A percentile compares a stretch with the other conserved stretches of the same genome.
These are phyloP conservation scores for Trypanosoma brucei DNA, from an alignment of 208 protist genomes.

Conservation along the genomic window DNA sequence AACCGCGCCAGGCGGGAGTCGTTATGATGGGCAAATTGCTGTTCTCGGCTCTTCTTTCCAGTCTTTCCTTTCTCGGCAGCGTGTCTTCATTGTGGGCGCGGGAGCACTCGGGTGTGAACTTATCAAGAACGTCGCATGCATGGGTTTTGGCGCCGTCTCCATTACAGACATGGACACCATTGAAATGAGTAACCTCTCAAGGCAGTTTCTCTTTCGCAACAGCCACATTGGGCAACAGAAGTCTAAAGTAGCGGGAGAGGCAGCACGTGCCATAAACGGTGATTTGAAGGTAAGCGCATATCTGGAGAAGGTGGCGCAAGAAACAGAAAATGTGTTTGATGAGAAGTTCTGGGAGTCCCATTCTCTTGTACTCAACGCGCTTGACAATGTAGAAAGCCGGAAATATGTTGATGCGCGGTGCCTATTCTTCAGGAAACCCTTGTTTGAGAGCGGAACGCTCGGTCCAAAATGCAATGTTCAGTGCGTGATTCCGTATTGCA, in stretches of 20 bases:
- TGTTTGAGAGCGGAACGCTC: slow-evolving; percentile 99
- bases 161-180: slow-evolving; percentile 99
- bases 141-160: slow-evolving; percentile 93
- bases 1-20: slow-evolving; percentile 18
- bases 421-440: slow-evolving; percentile 94
- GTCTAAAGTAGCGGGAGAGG: slow-evolving; percentile 89
- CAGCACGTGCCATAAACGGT: slow-evolving; percentile 93
- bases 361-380: slow-evolving; percentile 95
- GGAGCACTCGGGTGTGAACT: slow-evolving; percentile 99
- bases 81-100: slow-evolving; percentile 95
- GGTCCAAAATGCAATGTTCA: slow-evolving; percentile 98
- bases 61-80: slow-evolving; percentile 69
- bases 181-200: slow-evolving; percentile 99
- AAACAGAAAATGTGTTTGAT: slow-evolving; percentile 96
- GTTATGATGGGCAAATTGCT: slow-evolving; percentile 95
- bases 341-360: slow-evolving; percentile 95
- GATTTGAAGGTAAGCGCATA: slow-evolving; percentile 73
- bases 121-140: slow-evolving; percentile 98
- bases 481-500: slow-evolving; percentile 96
- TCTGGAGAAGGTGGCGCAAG: slow-evolving; percentile 90
- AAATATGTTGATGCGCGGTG: slow-evolving; percentile 96
- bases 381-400: slow-evolving; percentile 98
- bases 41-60: slow-evolving; percentile 94
- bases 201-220: slow-evolving; percentile 99
- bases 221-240: slow-evolving; percentile 95